Evolutionary conservation across 2,329 filamentous ascomycete species (phyloP).

Genomic region (Pyricularia pennisetigena): DNA sequence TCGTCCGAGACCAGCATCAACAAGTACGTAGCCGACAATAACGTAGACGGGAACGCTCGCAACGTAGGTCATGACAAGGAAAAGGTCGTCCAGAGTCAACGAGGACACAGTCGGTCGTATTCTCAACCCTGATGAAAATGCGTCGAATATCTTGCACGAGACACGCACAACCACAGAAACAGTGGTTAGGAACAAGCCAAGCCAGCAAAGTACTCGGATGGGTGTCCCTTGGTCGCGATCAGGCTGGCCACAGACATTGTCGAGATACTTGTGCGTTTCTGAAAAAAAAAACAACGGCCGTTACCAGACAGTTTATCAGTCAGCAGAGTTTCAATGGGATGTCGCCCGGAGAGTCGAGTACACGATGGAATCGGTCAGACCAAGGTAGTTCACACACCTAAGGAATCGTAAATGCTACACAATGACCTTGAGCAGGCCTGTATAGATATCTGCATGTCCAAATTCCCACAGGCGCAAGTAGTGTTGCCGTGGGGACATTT

Average conservation of each 20-base stretch:
- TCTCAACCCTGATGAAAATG: background rate
- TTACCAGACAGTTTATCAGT: background rate
- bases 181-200: background rate
- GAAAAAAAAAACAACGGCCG: too few species aligned
- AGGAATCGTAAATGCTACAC: background rate
- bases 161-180: background rate
- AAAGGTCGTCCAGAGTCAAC: constrained; percentile 26
- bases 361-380: background rate
- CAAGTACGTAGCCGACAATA: constrained; percentile 20
- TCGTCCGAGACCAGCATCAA: constrained; percentile 33
- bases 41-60: constrained; percentile 17
- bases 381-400: background rate
- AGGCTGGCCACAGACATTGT: background rate
- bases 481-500: constrained; percentile 2
- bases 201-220: background rate
- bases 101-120: background rate
- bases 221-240: background rate
- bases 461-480: background rate
- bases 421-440: background rate
- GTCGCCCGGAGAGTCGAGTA: background rate
- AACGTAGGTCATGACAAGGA: constrained; percentile 17
- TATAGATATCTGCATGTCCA: background rate
- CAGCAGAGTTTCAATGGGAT: background rate
- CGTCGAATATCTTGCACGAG: background rate
- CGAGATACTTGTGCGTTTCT: background rate